Conservation (phyloP, 2,329 filamentous ascomycete genomes). For the Ceratocystis cacaofunesta region DNA sequence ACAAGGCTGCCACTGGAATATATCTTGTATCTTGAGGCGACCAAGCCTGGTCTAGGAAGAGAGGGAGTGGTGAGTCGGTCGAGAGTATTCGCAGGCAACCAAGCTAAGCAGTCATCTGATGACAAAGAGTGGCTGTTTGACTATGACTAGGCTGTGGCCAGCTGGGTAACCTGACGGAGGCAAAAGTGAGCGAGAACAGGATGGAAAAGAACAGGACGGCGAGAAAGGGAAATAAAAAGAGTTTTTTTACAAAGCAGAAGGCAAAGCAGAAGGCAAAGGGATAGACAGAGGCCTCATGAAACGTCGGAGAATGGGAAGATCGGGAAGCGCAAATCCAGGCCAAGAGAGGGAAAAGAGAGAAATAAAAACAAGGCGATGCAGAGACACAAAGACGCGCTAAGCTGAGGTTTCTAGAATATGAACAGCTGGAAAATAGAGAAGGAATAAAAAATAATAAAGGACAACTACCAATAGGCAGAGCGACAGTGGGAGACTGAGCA, state of each 20-base stretch:
- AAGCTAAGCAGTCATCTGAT: constrained; percentile 14
- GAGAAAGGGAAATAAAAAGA: not conserved
- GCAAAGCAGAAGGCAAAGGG: not conserved
- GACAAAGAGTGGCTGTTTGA: constrained; percentile 2
- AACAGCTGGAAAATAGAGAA: constrained; percentile 10
- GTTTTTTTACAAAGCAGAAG: not conserved
- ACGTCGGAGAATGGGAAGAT: not conserved
- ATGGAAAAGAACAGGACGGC: not conserved
- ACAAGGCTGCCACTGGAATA: not conserved
- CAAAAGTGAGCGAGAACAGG: not conserved
- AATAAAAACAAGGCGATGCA: constrained; percentile 13
- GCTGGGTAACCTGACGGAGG: constrained; percentile 5
- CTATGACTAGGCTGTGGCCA: not conserved
- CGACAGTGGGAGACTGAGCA: no score
- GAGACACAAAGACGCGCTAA: constrained; percentile 9
- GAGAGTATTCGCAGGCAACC: constrained; percentile 13
- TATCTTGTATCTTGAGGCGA: not conserved
- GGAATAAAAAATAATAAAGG: constrained; percentile 10
- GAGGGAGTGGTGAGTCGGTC: not conserved
- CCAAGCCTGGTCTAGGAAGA: not conserved
- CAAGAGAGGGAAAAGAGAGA: constrained; percentile 1
- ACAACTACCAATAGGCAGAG: not conserved
- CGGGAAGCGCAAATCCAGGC: not conserved
- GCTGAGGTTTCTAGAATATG: constrained; percentile 13
- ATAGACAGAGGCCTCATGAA: not conserved